Evolutionary conservation across 2,329 filamentous ascomycete species (phyloP).

Genomic region (Arthrobotrys sinensis): DNA sequence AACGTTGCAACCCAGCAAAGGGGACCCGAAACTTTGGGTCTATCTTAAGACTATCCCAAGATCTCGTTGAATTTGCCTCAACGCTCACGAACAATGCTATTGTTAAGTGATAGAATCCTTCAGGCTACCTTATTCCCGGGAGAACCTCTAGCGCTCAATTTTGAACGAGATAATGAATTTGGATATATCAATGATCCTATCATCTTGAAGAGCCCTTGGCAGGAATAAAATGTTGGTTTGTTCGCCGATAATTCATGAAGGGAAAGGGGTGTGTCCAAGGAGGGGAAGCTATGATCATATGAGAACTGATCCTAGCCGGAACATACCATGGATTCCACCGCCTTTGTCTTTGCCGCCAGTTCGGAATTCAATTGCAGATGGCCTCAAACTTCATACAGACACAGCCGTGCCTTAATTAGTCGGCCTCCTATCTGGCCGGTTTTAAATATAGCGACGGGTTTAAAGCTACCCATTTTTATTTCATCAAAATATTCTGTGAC

Average conservation of each 20-base stretch:
- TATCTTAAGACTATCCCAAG: neutral
- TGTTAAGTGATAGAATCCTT: neutral
- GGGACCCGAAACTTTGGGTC: constrained; percentile 7
- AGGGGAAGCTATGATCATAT: too few species aligned
- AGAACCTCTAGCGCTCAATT: neutral
- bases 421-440: constrained; percentile 19
- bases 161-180: neutral
- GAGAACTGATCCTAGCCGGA: too few species aligned
- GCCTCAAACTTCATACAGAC: neutral
- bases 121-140: neutral
- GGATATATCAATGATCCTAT: neutral
- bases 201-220: too few species aligned
- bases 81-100: neutral
- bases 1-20: neutral
- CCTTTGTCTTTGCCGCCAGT: constrained; percentile 12
- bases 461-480: neutral
- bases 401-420: constrained; percentile 8
- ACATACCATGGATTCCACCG: too few species aligned
- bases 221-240: too few species aligned
- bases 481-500: neutral
- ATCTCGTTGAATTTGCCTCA: neutral
- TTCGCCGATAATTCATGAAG: too few species aligned
- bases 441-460: constrained; percentile 22
- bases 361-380: neutral
- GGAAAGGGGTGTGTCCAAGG: too few species aligned